Conservation (phyloP, 2,329 filamentous ascomycete species). For the Verticillium alfalfae region DNA sequence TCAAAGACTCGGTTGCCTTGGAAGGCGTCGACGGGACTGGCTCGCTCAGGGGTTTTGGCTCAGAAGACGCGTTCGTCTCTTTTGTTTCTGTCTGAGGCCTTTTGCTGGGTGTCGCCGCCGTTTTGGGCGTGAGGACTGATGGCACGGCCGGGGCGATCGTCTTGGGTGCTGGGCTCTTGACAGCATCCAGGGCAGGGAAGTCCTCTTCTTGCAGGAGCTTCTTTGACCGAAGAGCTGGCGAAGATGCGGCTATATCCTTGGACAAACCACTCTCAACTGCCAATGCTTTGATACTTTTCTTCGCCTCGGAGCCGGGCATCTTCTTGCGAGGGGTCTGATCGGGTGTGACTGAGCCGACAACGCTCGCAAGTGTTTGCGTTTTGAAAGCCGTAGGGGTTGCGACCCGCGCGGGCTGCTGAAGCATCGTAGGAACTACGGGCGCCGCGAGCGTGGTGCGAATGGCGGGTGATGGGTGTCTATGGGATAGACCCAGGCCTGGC, state of each 20-base stretch:
- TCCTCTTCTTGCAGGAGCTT: constrained; percentile 52
- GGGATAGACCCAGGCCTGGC: constrained; percentile 37
- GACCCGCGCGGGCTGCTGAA: constrained; percentile 5
- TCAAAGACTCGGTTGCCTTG: background rate
- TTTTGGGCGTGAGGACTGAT: constrained; percentile 27
- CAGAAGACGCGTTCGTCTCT: constrained; percentile 9
- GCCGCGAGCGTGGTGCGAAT: constrained; percentile 10
- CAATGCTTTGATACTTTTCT: constrained; percentile 37
- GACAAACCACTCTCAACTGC: constrained; percentile 40
- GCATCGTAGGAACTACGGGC: constrained; percentile 6
- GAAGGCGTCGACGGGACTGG: background rate
- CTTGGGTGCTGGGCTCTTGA: constrained; percentile 23
- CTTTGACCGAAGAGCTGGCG: constrained; percentile 7
- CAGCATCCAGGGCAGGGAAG: constrained; percentile 52
- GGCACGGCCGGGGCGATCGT: constrained; percentile 24
- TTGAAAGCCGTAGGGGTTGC: constrained; percentile 10
- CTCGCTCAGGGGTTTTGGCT: constrained; percentile 5
- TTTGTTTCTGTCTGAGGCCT: constrained; percentile 20
- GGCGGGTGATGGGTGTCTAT: constrained; percentile 28
- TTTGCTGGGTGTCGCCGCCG: constrained; percentile 25
- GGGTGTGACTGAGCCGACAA: constrained; percentile 18
- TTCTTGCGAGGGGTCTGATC: constrained; percentile 24
- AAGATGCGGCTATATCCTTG: constrained; percentile 36
- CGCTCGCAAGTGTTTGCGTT: constrained; percentile 16
- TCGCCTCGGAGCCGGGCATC: constrained; percentile 25